These are phyloP conservation scores for Symbiodinium pilosum DNA, from an alignment of 73 alveolate genomes.

Conservation along the genomic window DNA sequence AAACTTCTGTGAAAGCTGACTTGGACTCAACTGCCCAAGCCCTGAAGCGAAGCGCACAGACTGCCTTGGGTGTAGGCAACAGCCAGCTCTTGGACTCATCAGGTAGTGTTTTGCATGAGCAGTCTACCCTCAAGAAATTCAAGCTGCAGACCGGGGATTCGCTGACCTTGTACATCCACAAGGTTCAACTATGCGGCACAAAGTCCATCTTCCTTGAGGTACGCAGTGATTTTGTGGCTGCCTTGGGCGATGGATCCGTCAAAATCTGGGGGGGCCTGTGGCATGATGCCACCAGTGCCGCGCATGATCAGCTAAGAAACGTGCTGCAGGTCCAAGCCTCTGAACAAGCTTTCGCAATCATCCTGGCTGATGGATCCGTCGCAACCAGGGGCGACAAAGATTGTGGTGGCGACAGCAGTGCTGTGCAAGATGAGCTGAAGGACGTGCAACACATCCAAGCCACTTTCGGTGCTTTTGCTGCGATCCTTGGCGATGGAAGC, in stretches of 20 bases:
- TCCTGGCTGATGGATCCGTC: slow-evolving; percentile 12
- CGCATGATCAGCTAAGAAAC: background rate
- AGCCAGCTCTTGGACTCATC: background rate
- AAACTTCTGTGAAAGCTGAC: background rate
- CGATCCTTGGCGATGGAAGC: background rate
- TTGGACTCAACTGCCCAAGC: background rate
- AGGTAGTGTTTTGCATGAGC: background rate
- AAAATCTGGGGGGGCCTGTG: background rate
- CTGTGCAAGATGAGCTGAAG: background rate
- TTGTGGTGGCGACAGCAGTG: background rate
- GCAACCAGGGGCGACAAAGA: background rate
- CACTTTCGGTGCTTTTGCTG: background rate
- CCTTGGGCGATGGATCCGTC: background rate
- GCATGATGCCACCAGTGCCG: background rate
- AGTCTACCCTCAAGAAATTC: background rate
- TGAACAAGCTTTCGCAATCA: background rate
- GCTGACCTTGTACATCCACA: background rate
- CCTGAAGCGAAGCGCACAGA: background rate
- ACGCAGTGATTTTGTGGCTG: too few species aligned
- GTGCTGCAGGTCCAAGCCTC: slow-evolving; percentile 13
- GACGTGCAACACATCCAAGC: background rate
- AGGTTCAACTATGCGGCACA: background rate
- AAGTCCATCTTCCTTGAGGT: too few species aligned
- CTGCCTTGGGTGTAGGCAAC: background rate
- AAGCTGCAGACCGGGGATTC: background rate